Evolutionary conservation across 2,329 filamentous ascomycete genomes (phyloP), one percentile per base, ranked within the genome.

Genomic region (Madurella fahalii): DNA sequence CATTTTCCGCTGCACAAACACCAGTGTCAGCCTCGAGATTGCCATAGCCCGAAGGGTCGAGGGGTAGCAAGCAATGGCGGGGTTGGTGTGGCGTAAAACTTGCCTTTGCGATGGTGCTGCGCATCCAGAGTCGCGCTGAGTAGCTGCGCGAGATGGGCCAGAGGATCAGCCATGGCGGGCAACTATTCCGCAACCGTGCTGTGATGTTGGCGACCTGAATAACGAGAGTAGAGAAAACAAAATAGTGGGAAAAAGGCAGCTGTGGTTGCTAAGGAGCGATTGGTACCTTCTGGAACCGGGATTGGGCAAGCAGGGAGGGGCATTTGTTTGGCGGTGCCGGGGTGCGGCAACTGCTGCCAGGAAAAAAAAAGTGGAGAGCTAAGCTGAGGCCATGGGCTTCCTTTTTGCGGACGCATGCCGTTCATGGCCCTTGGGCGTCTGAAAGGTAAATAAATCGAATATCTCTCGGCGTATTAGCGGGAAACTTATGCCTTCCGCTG

Each of bases 71-170:
- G 46, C 25, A 4, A 48, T 51, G 50, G 52, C 17, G 51, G 53
- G 51, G 54, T 16, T 34, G 39, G 52, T 49, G 45, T 55, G 54
- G 54, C 41, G 48, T 49, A 31, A 46, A 50, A 58, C 57, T 53
- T 76, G 93, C 93, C 93, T 86, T 95, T 87, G 72, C 90, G 92
- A 72, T 93, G 90, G 72, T 93, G 85, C 60, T 82, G 78, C 16
- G 90, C 90, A 73, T 96, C 90, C 66, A 97, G 82, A 66, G 91
- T 97, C 66, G 90, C 90, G 73, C 95, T 83, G 61, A 99, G 85
- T 71, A 97, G 81, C 79, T 90, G 84, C 60, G 90, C 87, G 71
- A 96, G 77, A 57, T 75, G 73, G 63, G 74, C 75, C 67, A 83
- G 76, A 62, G 81, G 75, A 63, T 78, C 74, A 68, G 80, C 78